Evolutionary conservation across 345 rosid genomes (phyloP).

Genomic region (Populus pruinosa): DNA sequence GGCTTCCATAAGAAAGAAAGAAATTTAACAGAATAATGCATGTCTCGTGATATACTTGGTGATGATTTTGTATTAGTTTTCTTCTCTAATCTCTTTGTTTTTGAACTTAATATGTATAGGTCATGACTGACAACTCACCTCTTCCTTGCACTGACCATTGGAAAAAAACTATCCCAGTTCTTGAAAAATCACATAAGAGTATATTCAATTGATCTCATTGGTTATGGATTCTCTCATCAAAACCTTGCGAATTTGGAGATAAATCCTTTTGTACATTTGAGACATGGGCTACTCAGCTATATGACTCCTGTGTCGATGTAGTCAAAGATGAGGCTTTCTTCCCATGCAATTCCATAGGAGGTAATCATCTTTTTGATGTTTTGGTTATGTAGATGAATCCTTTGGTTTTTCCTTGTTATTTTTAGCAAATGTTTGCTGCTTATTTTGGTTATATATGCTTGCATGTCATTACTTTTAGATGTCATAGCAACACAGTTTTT

Average conservation of each 20-base stretch:
- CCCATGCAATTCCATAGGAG: conserved; percentile 92
- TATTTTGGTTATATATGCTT: neutral
- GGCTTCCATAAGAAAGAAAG: neutral
- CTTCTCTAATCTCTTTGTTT: neutral
- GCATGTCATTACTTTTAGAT: neutral
- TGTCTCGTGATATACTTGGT: neutral
- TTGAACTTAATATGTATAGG: neutral
- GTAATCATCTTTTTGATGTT: conserved; percentile 31
- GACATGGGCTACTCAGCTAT: conserved; percentile 82
- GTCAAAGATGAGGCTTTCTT: conserved; percentile 82
- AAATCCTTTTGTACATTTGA: conserved; percentile 74
- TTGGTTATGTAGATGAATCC: neutral
- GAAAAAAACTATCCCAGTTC: conserved; percentile 80
- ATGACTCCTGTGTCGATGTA: conserved; percentile 61
- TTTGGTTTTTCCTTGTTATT: neutral
- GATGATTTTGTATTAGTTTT: neutral
- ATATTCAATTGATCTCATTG: conserved; percentile 79
- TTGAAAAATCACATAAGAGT: conserved; percentile 68
- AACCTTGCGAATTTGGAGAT: conserved; percentile 58
- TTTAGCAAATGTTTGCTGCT: neutral
- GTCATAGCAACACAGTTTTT: neutral
- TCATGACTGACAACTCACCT: neutral
- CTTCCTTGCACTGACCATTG: conserved; percentile 62
- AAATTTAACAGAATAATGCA: conserved; percentile 2
- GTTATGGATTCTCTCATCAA: conserved; percentile 94